Conservation (phyloP, 2,329 filamentous ascomycete genomes). For the Lachnellula occidentalis region DNA sequence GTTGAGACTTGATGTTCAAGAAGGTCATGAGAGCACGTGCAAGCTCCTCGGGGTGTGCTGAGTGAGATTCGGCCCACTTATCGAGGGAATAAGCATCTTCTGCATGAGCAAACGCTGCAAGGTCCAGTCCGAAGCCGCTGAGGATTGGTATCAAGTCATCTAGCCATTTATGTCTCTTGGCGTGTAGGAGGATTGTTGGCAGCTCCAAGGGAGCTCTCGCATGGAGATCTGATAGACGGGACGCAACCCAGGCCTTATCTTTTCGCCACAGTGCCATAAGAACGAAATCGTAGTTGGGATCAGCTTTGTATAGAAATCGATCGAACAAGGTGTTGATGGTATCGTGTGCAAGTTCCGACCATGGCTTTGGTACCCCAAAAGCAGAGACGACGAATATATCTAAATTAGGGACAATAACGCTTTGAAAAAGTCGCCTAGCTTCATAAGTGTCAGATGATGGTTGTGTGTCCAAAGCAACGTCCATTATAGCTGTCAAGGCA, state of each 20-base stretch:
- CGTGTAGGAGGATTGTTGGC: slow-evolving; percentile 70
- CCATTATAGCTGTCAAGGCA: slow-evolving; percentile 66
- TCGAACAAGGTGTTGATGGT: slow-evolving; percentile 74
- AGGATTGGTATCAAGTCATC: slow-evolving; percentile 59
- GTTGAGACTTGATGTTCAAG: slow-evolving; percentile 74
- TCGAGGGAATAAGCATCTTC: slow-evolving; percentile 74
- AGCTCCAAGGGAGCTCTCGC: slow-evolving; percentile 63
- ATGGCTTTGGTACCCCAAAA: slow-evolving; percentile 71
- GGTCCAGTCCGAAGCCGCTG: slow-evolving; percentile 81
- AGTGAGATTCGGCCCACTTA: slow-evolving; percentile 70
- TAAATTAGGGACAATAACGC: slow-evolving; percentile 66
- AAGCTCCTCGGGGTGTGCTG: slow-evolving; percentile 62
- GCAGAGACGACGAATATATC: slow-evolving; percentile 76
- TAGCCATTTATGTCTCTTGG: slow-evolving; percentile 76
- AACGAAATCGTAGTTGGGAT: slow-evolving; percentile 78
- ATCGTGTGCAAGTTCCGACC: slow-evolving; percentile 68
- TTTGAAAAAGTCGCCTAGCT: slow-evolving; percentile 60
- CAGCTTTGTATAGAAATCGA: slow-evolving; percentile 74
- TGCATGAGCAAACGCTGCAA: slow-evolving; percentile 79
- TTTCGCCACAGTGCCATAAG: slow-evolving; percentile 89
- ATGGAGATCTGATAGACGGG: slow-evolving; percentile 72
- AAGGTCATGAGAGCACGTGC: slow-evolving; percentile 72
- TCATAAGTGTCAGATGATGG: slow-evolving; percentile 57
- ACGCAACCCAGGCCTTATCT: slow-evolving; percentile 80
- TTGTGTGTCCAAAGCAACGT: slow-evolving; percentile 56